Evolutionary conservation across 1,284 basidiomycete species (phyloP).

Genomic region (Trichosporon asahii): DNA sequence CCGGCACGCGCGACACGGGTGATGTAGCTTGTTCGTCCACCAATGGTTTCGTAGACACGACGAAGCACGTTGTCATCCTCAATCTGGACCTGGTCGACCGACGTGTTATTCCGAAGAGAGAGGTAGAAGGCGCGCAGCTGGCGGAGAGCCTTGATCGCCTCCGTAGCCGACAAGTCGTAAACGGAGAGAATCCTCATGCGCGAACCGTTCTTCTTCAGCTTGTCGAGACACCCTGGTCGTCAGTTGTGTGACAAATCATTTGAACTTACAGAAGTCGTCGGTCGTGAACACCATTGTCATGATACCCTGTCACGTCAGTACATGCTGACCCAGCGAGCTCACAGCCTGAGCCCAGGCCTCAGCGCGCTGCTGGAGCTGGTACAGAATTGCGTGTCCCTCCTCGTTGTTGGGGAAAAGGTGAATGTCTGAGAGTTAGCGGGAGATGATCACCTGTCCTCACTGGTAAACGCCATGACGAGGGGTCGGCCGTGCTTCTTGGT

Average conservation of each 20-base stretch:
- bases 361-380: conserved; percentile 78
- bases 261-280: conserved; percentile 66
- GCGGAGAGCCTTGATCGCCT: conserved; percentile 62
- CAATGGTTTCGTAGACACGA: conserved; percentile 62
- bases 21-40: conserved; percentile 73
- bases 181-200: conserved; percentile 74
- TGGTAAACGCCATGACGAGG: conserved; percentile 69
- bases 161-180: conserved; percentile 63
- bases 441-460: conserved; percentile 26
- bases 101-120: conserved; percentile 4
- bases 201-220: conserved; percentile 60
- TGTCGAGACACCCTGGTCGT: conserved; percentile 54
- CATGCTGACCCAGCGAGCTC: conserved; percentile 32
- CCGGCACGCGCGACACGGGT: conserved; percentile 61
- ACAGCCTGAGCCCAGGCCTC: conserved; percentile 81
- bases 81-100: conserved; percentile 29
- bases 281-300: conserved; percentile 74
- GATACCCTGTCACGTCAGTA: conserved; percentile 57
- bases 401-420: conserved; percentile 76
- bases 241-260: not conserved
- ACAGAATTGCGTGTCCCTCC: conserved; percentile 68
- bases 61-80: conserved; percentile 53
- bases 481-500: conserved; percentile 62
- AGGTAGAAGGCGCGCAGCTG: conserved; percentile 56
- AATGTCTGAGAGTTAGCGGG: conserved; percentile 51